Conservation (phyloP, 768 basidiomycete species). For the Gymnopilus dilepis region DNA sequence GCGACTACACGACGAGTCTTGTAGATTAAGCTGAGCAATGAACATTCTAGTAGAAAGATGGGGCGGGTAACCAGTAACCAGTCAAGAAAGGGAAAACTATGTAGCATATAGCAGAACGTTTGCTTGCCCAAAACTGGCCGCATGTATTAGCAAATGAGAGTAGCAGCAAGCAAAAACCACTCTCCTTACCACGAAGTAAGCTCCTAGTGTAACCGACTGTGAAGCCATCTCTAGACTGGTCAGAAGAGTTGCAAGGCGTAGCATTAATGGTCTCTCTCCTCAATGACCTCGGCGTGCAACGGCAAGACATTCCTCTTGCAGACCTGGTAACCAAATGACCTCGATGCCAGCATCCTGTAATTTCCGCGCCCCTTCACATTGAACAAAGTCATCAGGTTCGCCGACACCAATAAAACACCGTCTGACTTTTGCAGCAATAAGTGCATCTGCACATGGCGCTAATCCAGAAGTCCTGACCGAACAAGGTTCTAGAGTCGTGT, state of each 20-base stretch:
- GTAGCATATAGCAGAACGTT: too few species aligned
- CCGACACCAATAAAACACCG: constrained; percentile 88
- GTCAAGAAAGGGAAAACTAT: too few species aligned
- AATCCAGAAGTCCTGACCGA: constrained; percentile 88
- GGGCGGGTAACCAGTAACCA: too few species aligned
- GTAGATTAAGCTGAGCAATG: too few species aligned
- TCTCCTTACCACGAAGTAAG: too few species aligned
- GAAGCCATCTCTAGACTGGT: too few species aligned
- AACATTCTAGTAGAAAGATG: too few species aligned
- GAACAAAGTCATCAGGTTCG: constrained; percentile 94
- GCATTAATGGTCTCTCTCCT: background rate
- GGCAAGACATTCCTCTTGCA: constrained; percentile 81
- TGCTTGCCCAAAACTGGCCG: too few species aligned
- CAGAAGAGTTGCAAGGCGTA: background rate
- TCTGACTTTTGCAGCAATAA: constrained; percentile 71
- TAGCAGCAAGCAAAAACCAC: too few species aligned
- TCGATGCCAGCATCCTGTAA: constrained; percentile 74
- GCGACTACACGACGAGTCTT: too few species aligned
- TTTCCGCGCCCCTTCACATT: constrained; percentile 84
- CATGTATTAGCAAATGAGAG: too few species aligned
- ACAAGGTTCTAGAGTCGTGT: constrained; percentile 97
- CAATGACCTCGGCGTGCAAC: constrained; percentile 72
- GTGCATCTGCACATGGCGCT: constrained; percentile 82
- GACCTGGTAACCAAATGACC: constrained; percentile 72
- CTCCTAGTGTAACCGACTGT: too few species aligned